Conservation (phyloP, 441 rosid genomes). For the Cnidoscolus chayamansa region DNA sequence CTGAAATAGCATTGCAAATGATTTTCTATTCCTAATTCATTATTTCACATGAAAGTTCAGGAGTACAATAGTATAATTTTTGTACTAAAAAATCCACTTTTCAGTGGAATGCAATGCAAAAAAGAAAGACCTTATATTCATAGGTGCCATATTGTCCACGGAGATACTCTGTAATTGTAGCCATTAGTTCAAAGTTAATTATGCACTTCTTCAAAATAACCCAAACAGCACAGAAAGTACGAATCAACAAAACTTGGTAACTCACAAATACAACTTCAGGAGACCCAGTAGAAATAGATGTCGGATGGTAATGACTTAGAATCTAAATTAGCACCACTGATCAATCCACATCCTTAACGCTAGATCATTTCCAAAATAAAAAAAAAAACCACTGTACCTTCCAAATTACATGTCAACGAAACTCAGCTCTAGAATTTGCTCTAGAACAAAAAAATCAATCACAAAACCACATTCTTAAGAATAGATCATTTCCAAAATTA, state of each 20-base stretch:
- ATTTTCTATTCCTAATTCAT: neutral
- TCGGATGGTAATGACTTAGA: neutral
- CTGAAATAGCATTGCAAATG: neutral
- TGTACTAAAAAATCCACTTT: neutral
- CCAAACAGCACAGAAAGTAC: neutral
- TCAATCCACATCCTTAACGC: neutral
- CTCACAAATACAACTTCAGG: neutral
- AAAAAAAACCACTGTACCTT: too few relatives aligned
- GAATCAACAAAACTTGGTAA: neutral
- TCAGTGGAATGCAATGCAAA: too few relatives aligned
- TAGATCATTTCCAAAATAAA: too few relatives aligned
- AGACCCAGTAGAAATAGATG: neutral
- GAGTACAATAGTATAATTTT: neutral
- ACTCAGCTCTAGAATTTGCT: too few relatives aligned
- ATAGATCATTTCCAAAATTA: too few relatives aligned
- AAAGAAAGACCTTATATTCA: neutral
- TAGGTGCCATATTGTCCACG: neutral
- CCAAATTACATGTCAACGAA: too few relatives aligned
- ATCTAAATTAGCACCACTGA: neutral
- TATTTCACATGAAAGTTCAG: neutral
- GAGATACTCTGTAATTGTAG: too few relatives aligned
- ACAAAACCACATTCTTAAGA: neutral
- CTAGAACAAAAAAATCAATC: neutral
- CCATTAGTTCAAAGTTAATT: neutral
- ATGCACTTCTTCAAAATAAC: slow-evolving; percentile 3